Evolutionary conservation across 2,329 filamentous ascomycete genomes (phyloP).

Genomic region (Sporothrix variecibatus): DNA sequence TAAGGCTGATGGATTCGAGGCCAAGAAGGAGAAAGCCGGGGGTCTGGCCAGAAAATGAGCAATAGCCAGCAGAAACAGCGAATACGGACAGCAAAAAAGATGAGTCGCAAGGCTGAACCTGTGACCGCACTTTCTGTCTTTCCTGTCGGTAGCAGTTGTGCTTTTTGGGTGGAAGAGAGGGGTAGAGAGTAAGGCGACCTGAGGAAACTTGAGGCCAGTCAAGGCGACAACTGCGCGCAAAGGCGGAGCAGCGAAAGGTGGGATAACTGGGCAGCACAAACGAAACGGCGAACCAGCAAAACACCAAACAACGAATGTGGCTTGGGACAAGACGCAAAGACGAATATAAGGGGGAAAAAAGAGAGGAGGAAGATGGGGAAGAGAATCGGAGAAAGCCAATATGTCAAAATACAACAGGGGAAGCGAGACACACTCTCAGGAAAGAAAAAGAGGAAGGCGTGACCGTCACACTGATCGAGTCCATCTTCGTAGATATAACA

Average conservation of each 20-base stretch:
- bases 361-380: background rate
- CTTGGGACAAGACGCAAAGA: background rate
- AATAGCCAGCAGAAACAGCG: background rate
- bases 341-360: background rate
- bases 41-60: background rate
- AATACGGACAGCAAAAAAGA: background rate
- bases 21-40: background rate
- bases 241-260: background rate
- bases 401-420: slow-evolving; percentile 6
- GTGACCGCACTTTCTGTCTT: background rate
- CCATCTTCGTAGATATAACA: background rate
- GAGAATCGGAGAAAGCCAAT: background rate
- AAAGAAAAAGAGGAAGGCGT: background rate
- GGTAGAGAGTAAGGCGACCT: slow-evolving; percentile 7
- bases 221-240: background rate
- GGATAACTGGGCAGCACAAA: background rate
- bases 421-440: background rate
- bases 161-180: background rate
- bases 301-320: background rate
- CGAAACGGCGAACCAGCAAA: background rate
- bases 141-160: background rate
- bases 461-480: background rate
- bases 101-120: slow-evolving; percentile 18
- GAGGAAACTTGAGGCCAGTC: background rate
- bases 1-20: background rate